Percentiles rank a stretch among this genome's conserved stretches.
These are phyloP conservation scores for Chondrus crispus DNA, from an alignment of 23 red algal species.

Conservation along the genomic window DNA sequence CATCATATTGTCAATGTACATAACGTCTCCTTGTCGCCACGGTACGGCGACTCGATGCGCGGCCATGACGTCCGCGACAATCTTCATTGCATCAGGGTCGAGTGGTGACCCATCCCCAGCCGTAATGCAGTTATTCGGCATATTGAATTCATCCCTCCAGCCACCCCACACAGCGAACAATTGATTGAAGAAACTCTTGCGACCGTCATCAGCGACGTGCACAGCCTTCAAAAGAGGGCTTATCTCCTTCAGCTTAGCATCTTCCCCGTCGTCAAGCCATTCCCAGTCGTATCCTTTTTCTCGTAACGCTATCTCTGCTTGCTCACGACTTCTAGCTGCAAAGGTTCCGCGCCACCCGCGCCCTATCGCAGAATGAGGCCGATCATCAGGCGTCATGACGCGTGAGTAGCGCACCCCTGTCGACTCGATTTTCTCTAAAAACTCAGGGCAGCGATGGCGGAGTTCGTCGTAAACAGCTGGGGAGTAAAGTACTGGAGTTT, in stretches of 20 bases:
- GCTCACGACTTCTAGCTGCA: not conserved
- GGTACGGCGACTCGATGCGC: slow-evolving; percentile 36
- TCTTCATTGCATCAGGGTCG: slow-evolving; percentile 23
- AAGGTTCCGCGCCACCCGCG: slow-evolving; percentile 70
- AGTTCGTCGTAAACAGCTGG: slow-evolving; percentile 39
- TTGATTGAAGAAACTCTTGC: slow-evolving; percentile 63
- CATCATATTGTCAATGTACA: slow-evolving; percentile 73
- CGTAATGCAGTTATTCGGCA: slow-evolving; percentile 53
- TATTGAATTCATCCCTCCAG: slow-evolving; percentile 81
- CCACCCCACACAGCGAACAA: slow-evolving; percentile 68
- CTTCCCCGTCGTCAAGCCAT: slow-evolving; percentile 54
- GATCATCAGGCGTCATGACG: slow-evolving; percentile 65
- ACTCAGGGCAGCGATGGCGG: slow-evolving; percentile 12
- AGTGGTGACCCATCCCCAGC: slow-evolving; percentile 47
- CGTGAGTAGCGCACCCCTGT: slow-evolving; percentile 62
- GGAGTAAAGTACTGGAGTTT: slow-evolving; percentile 77
- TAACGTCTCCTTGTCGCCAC: slow-evolving; percentile 72
- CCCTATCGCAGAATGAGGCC: slow-evolving; percentile 69
- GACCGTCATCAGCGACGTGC: not conserved
- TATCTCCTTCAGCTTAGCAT: slow-evolving; percentile 26
- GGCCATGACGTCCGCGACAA: slow-evolving; percentile 11
- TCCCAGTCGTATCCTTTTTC: slow-evolving; percentile 45
- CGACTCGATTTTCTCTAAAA: slow-evolving; percentile 46
- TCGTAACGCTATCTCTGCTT: slow-evolving; percentile 28
- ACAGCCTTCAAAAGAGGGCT: slow-evolving; percentile 46